phyloP scores from a whole-genome alignment of 805 yeast genomes.

The Candida parachauliodes region DNA sequence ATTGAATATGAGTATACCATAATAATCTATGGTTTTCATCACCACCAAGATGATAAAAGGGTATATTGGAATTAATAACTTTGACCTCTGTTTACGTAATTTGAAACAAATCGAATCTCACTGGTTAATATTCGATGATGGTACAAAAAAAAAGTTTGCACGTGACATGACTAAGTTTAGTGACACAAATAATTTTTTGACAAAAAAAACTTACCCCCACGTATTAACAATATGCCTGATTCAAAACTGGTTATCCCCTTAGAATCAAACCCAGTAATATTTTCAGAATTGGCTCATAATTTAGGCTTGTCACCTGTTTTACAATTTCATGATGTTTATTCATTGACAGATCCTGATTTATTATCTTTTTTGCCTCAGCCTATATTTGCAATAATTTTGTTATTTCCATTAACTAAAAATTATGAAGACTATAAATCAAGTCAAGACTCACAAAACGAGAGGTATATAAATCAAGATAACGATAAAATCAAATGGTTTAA shows the following conservation, averaged over 20 bases:
- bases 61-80: background rate
- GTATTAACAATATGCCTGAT: conserved; percentile 8
- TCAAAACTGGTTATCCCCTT: conserved; percentile 63
- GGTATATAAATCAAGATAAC: conserved; percentile 22
- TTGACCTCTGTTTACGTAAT: background rate
- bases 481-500: conserved; percentile 65
- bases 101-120: background rate
- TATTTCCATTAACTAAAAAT: conserved; percentile 71
- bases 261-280: conserved; percentile 86
- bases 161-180: background rate
- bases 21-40: conserved; percentile 5
- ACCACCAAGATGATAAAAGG: background rate
- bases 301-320: conserved; percentile 64
- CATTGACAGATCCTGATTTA: conserved; percentile 80
- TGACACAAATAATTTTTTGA: background rate
- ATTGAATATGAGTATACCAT: conserved; percentile 2
- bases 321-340: conserved; percentile 75
- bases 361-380: conserved; percentile 82
- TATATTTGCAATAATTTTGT: conserved; percentile 63
- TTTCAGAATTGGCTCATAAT: conserved; percentile 61
- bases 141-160: background rate
- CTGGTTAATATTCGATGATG: background rate
- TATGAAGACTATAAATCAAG: conserved; percentile 51
- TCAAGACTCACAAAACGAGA: conserved; percentile 31
- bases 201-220: no score